Evolutionary conservation across 1,284 basidiomycete genomes (phyloP).

Genomic region (Earliella scabrosa): DNA sequence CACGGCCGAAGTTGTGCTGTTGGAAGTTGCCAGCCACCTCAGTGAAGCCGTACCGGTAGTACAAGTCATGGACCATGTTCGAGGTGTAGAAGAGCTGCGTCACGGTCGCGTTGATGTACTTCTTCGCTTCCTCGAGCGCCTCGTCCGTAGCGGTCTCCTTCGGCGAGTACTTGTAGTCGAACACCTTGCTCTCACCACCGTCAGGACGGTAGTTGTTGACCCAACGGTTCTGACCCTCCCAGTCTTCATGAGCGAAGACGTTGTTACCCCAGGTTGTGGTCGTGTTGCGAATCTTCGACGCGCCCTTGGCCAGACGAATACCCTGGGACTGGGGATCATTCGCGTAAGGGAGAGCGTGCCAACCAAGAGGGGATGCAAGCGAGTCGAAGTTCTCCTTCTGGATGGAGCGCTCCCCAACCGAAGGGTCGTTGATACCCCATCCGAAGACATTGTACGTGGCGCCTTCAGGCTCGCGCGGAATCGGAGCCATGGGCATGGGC

Average conservation of each 20-base stretch:
- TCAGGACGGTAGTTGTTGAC: conserved; percentile 82
- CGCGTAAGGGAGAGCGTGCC: conserved; percentile 75
- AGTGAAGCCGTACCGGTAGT: conserved; percentile 83
- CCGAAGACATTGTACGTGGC: conserved; percentile 72
- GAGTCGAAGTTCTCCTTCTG: conserved; percentile 69
- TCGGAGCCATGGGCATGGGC: conserved; percentile 46
- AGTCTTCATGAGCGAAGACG: conserved; percentile 88
- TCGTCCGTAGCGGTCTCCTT: conserved; percentile 50
- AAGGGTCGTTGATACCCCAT: conserved; percentile 80
- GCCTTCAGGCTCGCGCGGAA: conserved; percentile 42
- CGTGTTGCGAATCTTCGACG: conserved; percentile 62
- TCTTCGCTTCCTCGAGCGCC: conserved; percentile 68
- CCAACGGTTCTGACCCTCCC: conserved; percentile 82
- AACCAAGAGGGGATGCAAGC: conserved; percentile 84
- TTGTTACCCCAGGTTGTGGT: conserved; percentile 92
- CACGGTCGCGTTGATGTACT: conserved; percentile 85
- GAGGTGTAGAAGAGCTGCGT: conserved; percentile 94
- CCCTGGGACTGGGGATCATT: conserved; percentile 54
- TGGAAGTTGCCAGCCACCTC: conserved; percentile 97
- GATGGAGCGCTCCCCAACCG: conserved; percentile 58
- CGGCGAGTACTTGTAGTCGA: conserved; percentile 75
- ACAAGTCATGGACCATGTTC: conserved; percentile 83
- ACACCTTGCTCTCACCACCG: conserved; percentile 56
- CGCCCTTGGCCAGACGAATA: conserved; percentile 22
- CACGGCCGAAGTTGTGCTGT: conserved; percentile 92